These are phyloP conservation scores for Camellia sinensis DNA, from an alignment of 148 eudicot species.

Conservation along the genomic window DNA sequence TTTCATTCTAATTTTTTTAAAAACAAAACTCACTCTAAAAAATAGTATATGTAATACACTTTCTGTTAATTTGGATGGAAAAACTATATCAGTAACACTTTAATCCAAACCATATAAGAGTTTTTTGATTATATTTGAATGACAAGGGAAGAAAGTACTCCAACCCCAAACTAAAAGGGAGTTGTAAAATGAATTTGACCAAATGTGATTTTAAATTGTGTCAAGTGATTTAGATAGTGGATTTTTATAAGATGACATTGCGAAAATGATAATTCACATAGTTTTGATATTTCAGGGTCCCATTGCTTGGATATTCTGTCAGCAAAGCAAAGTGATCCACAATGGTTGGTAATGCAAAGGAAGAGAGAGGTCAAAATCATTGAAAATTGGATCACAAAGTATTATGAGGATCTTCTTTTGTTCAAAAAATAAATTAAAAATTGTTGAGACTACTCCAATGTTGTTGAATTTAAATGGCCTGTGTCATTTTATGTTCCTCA, in stretches of 20 bases:
- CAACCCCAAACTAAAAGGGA: no score
- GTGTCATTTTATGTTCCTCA: no score
- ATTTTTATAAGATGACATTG: not conserved
- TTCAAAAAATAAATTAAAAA: not conserved
- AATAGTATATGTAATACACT: no score
- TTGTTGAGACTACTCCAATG: not conserved
- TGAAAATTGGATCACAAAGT: slow-evolving; percentile 37
- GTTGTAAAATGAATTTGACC: not conserved
- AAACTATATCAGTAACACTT: no score
- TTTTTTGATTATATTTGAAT: no score
- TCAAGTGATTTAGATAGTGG: not conserved
- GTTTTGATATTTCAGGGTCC: slow-evolving; percentile 36
- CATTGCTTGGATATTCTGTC: slow-evolving; percentile 44
- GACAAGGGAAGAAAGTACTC: no score
- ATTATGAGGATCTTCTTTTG: slow-evolving; percentile 25
- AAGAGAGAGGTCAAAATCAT: slow-evolving; percentile 35
- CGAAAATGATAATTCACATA: not conserved
- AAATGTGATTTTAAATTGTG: no score
- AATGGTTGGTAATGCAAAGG: slow-evolving; percentile 42
- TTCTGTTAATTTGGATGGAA: no score
- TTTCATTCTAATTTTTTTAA: no score
- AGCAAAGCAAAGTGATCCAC: slow-evolving; percentile 35
- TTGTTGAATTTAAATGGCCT: not conserved
- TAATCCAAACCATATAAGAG: no score
- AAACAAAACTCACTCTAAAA: no score